Evolutionary conservation across 441 rosid genomes (phyloP).

Genomic region (Arabidopsis lyrata): DNA sequence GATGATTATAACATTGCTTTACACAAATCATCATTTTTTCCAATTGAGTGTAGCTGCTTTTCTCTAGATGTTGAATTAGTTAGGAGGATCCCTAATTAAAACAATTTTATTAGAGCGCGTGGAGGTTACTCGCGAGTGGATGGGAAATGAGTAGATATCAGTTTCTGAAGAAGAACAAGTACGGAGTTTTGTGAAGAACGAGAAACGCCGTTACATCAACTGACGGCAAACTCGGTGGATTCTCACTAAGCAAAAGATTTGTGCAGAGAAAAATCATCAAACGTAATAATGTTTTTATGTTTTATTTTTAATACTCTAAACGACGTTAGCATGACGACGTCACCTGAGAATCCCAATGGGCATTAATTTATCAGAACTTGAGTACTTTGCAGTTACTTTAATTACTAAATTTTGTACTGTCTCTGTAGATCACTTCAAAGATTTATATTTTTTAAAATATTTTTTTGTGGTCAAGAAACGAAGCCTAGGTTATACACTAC

Average conservation of each 20-base stretch:
- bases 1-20: not conserved
- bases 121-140: constrained; percentile 22
- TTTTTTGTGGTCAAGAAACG: not conserved
- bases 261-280: constrained; percentile 36
- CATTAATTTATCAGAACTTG: constrained; percentile 30
- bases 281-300: constrained; percentile 26
- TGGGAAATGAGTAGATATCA: not conserved
- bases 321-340: constrained; percentile 55
- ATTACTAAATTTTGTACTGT: constrained; percentile 29
- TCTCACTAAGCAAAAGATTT: constrained; percentile 55
- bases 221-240: constrained; percentile 50
- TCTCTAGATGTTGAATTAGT: not conserved
- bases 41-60: not conserved
- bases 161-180: constrained; percentile 16
- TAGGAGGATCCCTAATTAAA: not conserved
- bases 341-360: constrained; percentile 45
- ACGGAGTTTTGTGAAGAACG: constrained; percentile 45
- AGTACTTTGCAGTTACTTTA: constrained; percentile 34
- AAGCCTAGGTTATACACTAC: not conserved
- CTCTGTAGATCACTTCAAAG: constrained; percentile 3
- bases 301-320: constrained; percentile 15
- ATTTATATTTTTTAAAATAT: no score
- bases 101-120: not conserved
- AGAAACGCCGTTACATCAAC: constrained; percentile 48
- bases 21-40: not conserved